Percentiles rank a stretch among this genome's conserved stretches.
phyloP scores from a whole-genome alignment of 2,329 filamentous ascomycete genomes.

The Zasmidium angulare region DNA sequence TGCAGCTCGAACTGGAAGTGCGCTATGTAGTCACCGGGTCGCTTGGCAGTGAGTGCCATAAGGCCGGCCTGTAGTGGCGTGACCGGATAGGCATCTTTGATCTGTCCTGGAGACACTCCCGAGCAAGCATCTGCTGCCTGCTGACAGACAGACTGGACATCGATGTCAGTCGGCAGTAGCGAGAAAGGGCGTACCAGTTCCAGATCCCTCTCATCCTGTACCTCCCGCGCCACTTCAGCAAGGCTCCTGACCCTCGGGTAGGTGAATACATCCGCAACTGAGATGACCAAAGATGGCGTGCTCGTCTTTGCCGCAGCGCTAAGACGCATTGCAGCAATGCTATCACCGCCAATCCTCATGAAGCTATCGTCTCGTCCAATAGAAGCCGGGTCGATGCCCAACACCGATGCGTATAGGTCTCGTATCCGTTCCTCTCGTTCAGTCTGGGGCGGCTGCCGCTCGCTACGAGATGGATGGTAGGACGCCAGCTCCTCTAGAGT shows the following conservation, averaged over 20 bases:
- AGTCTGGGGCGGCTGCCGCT: conserved; percentile 28
- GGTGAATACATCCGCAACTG: conserved; percentile 44
- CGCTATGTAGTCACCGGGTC: conserved; percentile 52
- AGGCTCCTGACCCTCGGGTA: neutral
- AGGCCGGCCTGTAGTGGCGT: conserved; percentile 29
- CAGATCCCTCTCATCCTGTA: neutral
- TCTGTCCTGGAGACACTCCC: conserved; percentile 11
- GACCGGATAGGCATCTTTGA: conserved; percentile 54
- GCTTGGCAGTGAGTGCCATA: conserved; percentile 54
- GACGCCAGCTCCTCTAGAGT: neutral
- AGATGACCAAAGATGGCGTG: conserved; percentile 7
- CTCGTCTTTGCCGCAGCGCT: conserved; percentile 39
- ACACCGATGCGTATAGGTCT: conserved; percentile 54
- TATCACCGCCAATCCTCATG: conserved; percentile 72
- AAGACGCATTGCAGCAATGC: conserved; percentile 62
- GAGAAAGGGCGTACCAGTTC: neutral
- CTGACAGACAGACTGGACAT: neutral
- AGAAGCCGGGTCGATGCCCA: conserved; percentile 44
- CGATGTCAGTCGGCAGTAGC: neutral
- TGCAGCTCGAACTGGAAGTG: conserved; percentile 31
- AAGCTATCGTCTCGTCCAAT: conserved; percentile 68
- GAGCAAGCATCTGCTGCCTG: conserved; percentile 9
- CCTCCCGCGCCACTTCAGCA: neutral
- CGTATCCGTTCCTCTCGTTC: conserved; percentile 20
- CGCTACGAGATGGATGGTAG: conserved; percentile 44